A percentile compares a stretch with the other conserved stretches of the same genome.
These are phyloP conservation scores for Prunus yedoensis DNA, from an alignment of 331 rosid genomes.

Conservation along the genomic window DNA sequence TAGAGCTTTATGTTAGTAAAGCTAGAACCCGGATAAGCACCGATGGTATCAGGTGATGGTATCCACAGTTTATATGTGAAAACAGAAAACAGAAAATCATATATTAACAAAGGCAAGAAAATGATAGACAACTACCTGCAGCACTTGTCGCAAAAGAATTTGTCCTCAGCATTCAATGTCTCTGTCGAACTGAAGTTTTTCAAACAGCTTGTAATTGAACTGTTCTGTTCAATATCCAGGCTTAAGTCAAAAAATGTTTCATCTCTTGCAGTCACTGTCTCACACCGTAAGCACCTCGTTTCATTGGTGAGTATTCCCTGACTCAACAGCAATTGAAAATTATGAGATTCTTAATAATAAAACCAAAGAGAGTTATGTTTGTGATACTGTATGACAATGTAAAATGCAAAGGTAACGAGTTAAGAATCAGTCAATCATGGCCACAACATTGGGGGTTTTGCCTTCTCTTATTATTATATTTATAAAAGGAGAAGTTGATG, in stretches of 20 bases:
- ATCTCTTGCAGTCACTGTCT: conserved; percentile 98
- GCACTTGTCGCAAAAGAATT: conserved; percentile 98
- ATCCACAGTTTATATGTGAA: neutral
- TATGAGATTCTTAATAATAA: conserved; percentile 31
- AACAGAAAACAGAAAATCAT: neutral
- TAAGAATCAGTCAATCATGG: neutral
- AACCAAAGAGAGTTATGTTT: no score
- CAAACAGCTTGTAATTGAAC: conserved; percentile 98
- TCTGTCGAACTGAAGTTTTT: conserved; percentile 99
- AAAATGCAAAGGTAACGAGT: neutral
- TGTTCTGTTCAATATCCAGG: conserved; percentile 98
- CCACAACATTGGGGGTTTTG: neutral
- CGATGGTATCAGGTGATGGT: neutral
- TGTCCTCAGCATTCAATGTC: conserved; percentile 96
- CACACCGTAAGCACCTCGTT: conserved; percentile 96
- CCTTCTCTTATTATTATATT: neutral
- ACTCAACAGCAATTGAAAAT: conserved; percentile 30
- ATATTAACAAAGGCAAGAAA: neutral
- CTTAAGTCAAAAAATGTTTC: conserved; percentile 95
- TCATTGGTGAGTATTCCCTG: conserved; percentile 99
- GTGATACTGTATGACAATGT: neutral
- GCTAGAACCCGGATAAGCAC: neutral
- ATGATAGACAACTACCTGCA: conserved; percentile 68
- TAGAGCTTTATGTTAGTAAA: neutral
- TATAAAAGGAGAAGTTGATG: neutral